Conservation (phyloP, 192 early-diverging fungal species). For the Linnemannia schmuckeri region DNA sequence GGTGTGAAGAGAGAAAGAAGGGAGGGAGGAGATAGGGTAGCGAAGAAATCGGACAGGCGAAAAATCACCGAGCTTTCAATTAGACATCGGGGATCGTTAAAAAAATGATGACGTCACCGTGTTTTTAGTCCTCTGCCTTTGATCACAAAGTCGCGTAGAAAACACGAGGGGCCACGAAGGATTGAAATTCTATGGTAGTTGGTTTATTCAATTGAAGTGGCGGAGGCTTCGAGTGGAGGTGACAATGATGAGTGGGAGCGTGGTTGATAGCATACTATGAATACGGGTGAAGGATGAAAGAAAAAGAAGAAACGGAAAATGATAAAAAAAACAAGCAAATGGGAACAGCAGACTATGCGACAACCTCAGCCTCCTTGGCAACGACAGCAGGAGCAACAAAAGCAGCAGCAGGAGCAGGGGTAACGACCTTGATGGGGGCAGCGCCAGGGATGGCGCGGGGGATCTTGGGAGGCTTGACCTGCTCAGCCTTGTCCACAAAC, state of each 20-base stretch:
- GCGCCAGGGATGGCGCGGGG: slow-evolving; percentile 36
- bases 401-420: background rate
- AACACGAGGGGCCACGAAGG: background rate
- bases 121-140: background rate
- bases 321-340: background rate
- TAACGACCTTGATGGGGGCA: background rate
- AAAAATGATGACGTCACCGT: background rate
- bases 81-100: too few species aligned
- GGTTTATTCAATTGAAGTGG: background rate
- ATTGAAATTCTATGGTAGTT: slow-evolving; percentile 4
- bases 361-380: slow-evolving; percentile 14
- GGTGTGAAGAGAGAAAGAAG: slow-evolving; percentile 16
- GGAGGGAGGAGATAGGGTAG: slow-evolving; percentile 7
- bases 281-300: background rate
- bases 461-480: slow-evolving; percentile 55
- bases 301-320: background rate
- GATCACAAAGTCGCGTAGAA: background rate
- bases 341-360: slow-evolving; percentile 21
- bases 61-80: too few species aligned
- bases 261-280: slow-evolving; percentile 8
- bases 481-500: slow-evolving; percentile 69
- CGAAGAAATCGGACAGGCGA: background rate
- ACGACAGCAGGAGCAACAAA: background rate
- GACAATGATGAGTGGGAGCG: background rate
- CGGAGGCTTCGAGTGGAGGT: background rate